These are phyloP conservation scores for Vinca minor DNA, from an alignment of 257 asterid genomes.

Conservation along the genomic window DNA sequence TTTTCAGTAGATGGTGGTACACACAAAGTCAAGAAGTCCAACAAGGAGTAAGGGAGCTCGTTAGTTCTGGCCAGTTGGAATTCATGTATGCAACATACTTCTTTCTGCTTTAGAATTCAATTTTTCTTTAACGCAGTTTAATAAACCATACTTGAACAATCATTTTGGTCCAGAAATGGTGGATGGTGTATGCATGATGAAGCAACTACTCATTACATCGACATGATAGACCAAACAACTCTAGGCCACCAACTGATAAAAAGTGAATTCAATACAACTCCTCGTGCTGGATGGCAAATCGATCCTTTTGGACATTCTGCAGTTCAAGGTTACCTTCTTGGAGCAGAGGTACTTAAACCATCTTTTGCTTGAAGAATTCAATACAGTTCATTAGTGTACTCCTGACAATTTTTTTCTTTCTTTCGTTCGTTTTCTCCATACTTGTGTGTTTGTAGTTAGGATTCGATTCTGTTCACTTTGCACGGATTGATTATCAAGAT, in stretches of 20 bases:
- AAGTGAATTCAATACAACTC: conserved; percentile 62
- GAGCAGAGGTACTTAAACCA: conserved; percentile 46
- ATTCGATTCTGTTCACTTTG: conserved; percentile 80
- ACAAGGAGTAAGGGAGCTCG: conserved; percentile 45
- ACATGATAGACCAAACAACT: conserved; percentile 94
- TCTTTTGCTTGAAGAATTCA: not conserved
- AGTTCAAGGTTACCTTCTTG: conserved; percentile 76
- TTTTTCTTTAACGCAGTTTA: not conserved
- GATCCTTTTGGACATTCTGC: conserved; percentile 97
- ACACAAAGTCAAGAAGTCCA: conserved; percentile 54
- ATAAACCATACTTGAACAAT: too few relatives aligned
- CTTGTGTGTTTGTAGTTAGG: conserved; percentile 44
- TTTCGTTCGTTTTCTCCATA: conserved; percentile 4
- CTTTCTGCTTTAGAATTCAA: not conserved
- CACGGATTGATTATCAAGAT: conserved; percentile 87
- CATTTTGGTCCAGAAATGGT: conserved; percentile 57
- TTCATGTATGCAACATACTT: conserved; percentile 50
- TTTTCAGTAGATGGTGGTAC: conserved; percentile 83
- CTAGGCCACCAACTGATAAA: conserved; percentile 66
- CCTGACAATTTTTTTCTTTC: not conserved
- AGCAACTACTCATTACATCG: conserved; percentile 71
- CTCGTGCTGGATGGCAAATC: conserved; percentile 97
- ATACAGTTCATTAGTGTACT: not conserved
- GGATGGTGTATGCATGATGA: conserved; percentile 99
- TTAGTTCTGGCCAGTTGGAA: conserved; percentile 69